These are phyloP conservation scores for Verticillium dahliae DNA, from an alignment of 2,329 filamentous ascomycete species.

Conservation along the genomic window DNA sequence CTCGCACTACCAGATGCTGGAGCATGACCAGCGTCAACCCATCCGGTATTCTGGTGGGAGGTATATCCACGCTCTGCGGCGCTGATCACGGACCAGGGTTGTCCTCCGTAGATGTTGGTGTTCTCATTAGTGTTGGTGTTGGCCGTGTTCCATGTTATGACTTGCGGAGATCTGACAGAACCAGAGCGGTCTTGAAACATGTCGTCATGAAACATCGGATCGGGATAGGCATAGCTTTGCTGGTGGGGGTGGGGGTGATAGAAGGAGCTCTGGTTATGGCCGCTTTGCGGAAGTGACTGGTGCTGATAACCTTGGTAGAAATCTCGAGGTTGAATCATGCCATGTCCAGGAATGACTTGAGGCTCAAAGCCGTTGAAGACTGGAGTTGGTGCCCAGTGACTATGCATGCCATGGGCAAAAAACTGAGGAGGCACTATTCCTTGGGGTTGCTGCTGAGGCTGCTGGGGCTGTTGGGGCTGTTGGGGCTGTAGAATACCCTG, in stretches of 20 bases:
- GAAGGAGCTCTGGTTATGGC: neutral
- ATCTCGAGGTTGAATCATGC: neutral
- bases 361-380: constrained; percentile 1
- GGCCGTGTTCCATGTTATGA: neutral
- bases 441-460: neutral
- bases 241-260: neutral
- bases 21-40: neutral
- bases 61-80: neutral
- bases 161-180: neutral
- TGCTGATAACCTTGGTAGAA: neutral
- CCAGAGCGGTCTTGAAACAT: neutral
- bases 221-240: neutral
- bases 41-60: neutral
- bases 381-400: neutral
- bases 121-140: neutral
- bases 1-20: neutral
- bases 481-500: constrained; percentile 2
- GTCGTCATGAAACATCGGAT: neutral
- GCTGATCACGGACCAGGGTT: neutral
- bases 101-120: neutral
- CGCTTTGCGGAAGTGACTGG: neutral
- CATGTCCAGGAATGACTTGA: neutral
- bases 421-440: neutral
- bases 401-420: neutral
- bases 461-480: too few relatives aligned